A percentile compares a stretch with the other conserved stretches of the same genome.
phyloP scores from a whole-genome alignment of 805 yeast genomes.

The Candida peoriensis region DNA sequence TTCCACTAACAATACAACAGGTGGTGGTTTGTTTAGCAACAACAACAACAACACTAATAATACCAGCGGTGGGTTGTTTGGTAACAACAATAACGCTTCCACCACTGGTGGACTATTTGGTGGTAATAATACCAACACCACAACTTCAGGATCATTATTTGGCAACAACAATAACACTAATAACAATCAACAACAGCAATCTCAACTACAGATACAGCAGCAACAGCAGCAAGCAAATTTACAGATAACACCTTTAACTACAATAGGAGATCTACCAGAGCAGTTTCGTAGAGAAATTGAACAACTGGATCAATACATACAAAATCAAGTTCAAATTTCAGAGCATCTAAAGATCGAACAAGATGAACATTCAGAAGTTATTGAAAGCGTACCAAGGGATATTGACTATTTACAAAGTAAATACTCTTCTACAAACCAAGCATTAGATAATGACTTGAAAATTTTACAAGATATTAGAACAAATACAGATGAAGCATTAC shows the following conservation, averaged over 20 bases:
- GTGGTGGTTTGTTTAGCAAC: constrained; percentile 26
- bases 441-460: constrained; percentile 44
- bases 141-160: constrained; percentile 27
- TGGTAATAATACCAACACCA: constrained; percentile 4
- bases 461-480: constrained; percentile 41
- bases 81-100: constrained; percentile 6
- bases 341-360: constrained; percentile 60
- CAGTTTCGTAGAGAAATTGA: constrained; percentile 63
- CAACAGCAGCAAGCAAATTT: constrained; percentile 38
- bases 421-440: constrained; percentile 60
- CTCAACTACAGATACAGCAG: constrained; percentile 23
- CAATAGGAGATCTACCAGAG: constrained; percentile 71
- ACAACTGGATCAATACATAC: constrained; percentile 66
- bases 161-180: constrained; percentile 22
- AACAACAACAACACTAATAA: constrained; percentile 12
- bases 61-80: constrained; percentile 26
- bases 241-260: constrained; percentile 66
- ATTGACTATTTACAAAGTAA: constrained; percentile 57
- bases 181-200: constrained; percentile 16
- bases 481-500: constrained; percentile 32
- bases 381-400: constrained; percentile 71
- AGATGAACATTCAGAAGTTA: constrained; percentile 56
- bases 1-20: background rate
- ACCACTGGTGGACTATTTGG: constrained; percentile 20
- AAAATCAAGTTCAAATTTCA: constrained; percentile 67